These are phyloP conservation scores for Taxillus chinensis DNA, from an alignment of 164 flowering plant species.

Conservation along the genomic window DNA sequence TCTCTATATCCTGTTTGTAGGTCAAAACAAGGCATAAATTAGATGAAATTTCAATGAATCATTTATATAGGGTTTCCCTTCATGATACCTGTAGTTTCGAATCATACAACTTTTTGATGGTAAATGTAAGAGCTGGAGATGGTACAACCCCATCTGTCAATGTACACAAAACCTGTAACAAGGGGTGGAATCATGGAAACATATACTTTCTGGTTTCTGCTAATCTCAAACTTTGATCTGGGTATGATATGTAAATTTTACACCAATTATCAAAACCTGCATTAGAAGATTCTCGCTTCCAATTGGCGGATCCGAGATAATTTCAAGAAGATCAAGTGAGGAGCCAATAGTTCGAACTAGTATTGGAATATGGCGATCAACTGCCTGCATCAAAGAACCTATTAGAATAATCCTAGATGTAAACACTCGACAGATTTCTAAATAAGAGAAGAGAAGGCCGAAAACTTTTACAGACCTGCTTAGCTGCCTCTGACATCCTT, in stretches of 20 bases:
- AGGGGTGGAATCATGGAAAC: constrained; percentile 1
- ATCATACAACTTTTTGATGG: constrained; percentile 61
- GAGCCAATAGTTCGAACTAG: constrained; percentile 88
- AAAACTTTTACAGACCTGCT: constrained; percentile 42
- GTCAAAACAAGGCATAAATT: constrained; percentile 8
- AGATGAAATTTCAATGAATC: background rate
- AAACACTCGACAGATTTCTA: background rate
- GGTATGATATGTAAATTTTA: background rate
- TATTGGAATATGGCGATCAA: constrained; percentile 77
- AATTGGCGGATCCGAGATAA: constrained; percentile 77
- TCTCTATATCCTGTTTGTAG: constrained; percentile 65
- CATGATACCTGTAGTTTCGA: constrained; percentile 61
- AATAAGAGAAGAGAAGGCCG: background rate
- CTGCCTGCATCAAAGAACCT: constrained; percentile 50
- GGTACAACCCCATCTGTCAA: constrained; percentile 77
- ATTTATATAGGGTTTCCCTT: background rate
- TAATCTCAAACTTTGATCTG: background rate
- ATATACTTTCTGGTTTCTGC: constrained; percentile 5
- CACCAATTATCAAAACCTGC: constrained; percentile 43
- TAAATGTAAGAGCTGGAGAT: constrained; percentile 49
- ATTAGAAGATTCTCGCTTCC: constrained; percentile 79
- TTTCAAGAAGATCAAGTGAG: constrained; percentile 69
- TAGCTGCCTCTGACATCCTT: constrained; percentile 49
- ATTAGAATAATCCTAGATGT: constrained; percentile 7
- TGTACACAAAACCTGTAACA: constrained; percentile 68